These are phyloP conservation scores for Mycena epipterygia DNA, from an alignment of 768 basidiomycete genomes.

Conservation along the genomic window DNA sequence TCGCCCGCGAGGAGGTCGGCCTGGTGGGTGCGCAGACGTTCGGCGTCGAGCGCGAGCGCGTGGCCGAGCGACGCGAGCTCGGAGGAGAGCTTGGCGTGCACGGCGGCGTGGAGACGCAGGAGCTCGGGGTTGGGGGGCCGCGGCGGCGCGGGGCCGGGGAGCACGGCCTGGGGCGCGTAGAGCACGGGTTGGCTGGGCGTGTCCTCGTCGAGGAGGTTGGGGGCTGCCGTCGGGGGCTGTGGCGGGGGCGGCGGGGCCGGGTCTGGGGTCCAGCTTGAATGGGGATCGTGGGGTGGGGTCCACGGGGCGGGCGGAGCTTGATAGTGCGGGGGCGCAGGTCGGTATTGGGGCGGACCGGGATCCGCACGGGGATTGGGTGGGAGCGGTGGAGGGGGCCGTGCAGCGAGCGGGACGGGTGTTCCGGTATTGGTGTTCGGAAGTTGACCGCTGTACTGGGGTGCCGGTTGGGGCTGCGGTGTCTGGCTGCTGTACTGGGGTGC, in stretches of 20 bases:
- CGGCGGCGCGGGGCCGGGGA: constrained; percentile 65
- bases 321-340: constrained; percentile 26
- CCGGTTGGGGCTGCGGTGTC: neutral
- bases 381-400: constrained; percentile 44
- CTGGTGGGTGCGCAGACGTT: constrained; percentile 85
- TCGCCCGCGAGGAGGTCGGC: constrained; percentile 89
- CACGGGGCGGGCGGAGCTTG: constrained; percentile 37
- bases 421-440: neutral
- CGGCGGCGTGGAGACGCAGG: constrained; percentile 80
- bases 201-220: constrained; percentile 80
- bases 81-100: constrained; percentile 81
- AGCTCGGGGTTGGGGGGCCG: constrained; percentile 94
- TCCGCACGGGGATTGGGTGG: constrained; percentile 35
- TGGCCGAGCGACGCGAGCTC: constrained; percentile 81
- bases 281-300: constrained; percentile 39
- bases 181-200: constrained; percentile 35
- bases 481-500: neutral
- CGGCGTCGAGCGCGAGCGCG: constrained; percentile 73
- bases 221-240: constrained; percentile 49
- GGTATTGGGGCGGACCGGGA: constrained; percentile 31
- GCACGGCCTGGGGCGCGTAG: constrained; percentile 35
- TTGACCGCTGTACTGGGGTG: neutral
- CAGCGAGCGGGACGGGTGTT: constrained; percentile 29
- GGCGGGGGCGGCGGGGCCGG: constrained; percentile 37
- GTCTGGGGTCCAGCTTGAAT: constrained; percentile 31